Conservation (phyloP, 345 rosid genomes). For the Ricinus communis region DNA sequence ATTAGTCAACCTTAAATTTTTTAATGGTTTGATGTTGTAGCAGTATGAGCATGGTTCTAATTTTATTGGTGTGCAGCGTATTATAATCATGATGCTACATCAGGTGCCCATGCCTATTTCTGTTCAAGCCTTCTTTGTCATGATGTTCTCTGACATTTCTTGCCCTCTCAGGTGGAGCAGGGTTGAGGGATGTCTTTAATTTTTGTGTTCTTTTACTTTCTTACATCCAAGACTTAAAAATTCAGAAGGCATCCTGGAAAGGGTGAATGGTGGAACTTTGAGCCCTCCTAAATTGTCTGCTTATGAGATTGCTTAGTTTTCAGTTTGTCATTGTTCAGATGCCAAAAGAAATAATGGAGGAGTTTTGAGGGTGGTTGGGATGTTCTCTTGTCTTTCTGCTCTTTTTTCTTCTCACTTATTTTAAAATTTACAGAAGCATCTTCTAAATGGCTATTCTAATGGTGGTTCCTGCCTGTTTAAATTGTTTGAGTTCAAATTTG, state of each 20-base stretch:
- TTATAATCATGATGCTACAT: neutral
- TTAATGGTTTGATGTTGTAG: neutral
- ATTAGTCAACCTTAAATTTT: no score
- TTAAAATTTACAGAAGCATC: no score
- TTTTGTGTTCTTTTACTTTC: neutral
- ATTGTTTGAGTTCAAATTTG: neutral
- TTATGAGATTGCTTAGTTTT: no score
- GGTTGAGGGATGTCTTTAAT: neutral
- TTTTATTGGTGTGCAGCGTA: neutral
- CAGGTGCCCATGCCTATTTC: neutral
- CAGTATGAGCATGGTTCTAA: neutral
- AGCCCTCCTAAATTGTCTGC: no score
- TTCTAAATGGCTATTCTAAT: neutral
- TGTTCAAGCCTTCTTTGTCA: neutral
- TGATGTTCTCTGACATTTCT: neutral
- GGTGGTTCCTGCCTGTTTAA: neutral
- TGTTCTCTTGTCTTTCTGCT: no score
- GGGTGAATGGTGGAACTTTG: no score
- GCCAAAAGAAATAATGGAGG: no score
- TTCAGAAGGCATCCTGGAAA: no score
- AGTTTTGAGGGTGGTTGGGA: no score
- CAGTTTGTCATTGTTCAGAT: no score
- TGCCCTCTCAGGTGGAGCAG: no score
- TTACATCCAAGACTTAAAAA: neutral
- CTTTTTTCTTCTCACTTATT: no score